Percentiles rank a stretch among this genome's conserved stretches.
Evolutionary conservation across 2,329 filamentous ascomycete species (phyloP).

Genomic region (Sporothrix schenckii): DNA sequence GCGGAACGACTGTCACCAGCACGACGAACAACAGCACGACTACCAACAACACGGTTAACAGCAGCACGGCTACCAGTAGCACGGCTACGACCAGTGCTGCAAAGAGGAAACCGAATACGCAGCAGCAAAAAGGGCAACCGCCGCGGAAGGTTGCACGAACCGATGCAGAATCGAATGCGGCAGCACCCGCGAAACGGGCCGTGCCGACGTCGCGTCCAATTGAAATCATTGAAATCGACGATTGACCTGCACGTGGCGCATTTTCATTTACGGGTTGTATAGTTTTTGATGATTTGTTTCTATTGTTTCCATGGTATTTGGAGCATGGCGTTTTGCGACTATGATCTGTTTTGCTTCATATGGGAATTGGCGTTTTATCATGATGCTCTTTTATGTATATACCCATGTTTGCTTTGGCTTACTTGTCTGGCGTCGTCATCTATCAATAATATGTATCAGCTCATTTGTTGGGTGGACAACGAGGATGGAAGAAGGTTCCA

Average conservation of each 20-base stretch:
- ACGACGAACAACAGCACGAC: neutral
- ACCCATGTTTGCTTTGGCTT: neutral
- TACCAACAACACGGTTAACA: neutral
- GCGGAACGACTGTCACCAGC: neutral
- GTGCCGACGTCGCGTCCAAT: neutral
- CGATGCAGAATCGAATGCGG: neutral
- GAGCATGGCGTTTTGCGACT: neutral
- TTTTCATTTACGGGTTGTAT: neutral
- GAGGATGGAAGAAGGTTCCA: neutral
- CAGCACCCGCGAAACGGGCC: neutral
- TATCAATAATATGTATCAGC: neutral
- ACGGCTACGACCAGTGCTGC: neutral
- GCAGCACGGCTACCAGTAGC: no score
- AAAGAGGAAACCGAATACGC: neutral
- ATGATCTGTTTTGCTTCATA: neutral
- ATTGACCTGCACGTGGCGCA: neutral
- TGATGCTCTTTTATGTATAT: constrained; percentile 4
- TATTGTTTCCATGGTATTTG: neutral
- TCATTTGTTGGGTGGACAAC: neutral
- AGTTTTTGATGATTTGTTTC: neutral
- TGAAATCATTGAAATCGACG: constrained; percentile 33
- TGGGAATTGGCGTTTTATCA: constrained; percentile 9
- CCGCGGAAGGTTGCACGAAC: constrained; percentile 2
- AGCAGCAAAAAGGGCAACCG: neutral
- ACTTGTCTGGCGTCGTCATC: neutral